Base-by-base conservation (phyloP, 1,284 basidiomycete species). In the Megacollybia platyphylla region DNA sequence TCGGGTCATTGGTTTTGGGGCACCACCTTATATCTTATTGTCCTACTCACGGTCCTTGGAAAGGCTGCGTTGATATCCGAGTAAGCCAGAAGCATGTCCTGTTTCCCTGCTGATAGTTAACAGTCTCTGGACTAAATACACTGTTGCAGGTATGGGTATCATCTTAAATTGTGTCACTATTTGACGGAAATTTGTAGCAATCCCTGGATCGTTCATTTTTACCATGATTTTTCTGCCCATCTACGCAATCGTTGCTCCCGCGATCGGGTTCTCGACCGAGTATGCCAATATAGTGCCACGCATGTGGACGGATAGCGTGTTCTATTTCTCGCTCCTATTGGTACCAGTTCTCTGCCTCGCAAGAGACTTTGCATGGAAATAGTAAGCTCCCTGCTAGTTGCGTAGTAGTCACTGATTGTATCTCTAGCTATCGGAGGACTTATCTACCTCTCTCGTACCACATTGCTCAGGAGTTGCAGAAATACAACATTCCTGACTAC, bases 81-180 rank as follows among this genome's bases (percentile, higher is more conserved):
- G 91, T 96, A 57, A 56, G 89, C 73, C 6, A 11, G 13, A 27
- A 41, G 9, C 36, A 18, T 42, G 27, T 26, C 18, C 41, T 17
- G n/a, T 32, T 15, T 37, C 37, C 40, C 50, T 59, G 27, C 50
- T 43, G 26, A 36, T 27, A 29, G 27, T 30, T 20, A 29, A 10
- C 50, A 96, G 91, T 53, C 63, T 98, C n/a, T 99, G 94, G 96
- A 97, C 94, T 2, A 97, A 98, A 59, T 98, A 97, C 59, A 97
- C 93, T 2, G 86, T 93, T 32, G 88, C 89, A 38, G 85, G 81
- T 81, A 54, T 48, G n/a, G 37, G 42, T 54, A 17, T 39, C 37
- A 7, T 2, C 45, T 30, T 15, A 31, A 5, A 32, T 15, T 26
- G 36, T 35, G 13, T 45, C 36, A 24, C 27, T 17, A 5, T 10